Conservation (phyloP, 179 eudicot species). For the Vitellaria paradoxa region DNA sequence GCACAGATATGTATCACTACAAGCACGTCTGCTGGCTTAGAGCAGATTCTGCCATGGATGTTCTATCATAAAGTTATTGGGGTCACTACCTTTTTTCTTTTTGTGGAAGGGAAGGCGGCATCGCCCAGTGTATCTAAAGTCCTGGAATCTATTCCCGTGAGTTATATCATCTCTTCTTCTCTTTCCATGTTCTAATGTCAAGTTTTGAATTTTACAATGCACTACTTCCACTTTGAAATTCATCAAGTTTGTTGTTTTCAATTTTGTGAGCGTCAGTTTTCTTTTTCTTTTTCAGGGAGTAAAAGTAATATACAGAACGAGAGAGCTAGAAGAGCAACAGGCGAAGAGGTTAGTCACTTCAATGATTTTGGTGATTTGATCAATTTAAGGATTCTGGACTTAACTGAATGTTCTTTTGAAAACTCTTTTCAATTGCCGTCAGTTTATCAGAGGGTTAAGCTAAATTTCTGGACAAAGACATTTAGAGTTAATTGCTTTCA, state of each 20-base stretch:
- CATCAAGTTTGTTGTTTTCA: not conserved
- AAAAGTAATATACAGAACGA: conserved; percentile 75
- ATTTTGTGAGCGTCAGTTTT: not conserved
- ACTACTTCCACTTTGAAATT: not conserved
- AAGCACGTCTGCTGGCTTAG: conserved; percentile 79
- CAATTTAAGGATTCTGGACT: not conserved
- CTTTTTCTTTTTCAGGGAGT: conserved; percentile 57
- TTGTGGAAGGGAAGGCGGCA: conserved; percentile 94
- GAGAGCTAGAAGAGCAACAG: conserved; percentile 74
- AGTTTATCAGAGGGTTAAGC: too few relatives aligned
- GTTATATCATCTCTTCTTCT: conserved; percentile 18
- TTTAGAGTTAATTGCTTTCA: too few relatives aligned
- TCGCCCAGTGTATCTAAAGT: conserved; percentile 70
- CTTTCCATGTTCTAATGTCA: not conserved
- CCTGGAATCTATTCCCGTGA: conserved; percentile 82
- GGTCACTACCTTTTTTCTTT: conserved; percentile 71
- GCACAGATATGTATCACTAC: conserved; percentile 77
- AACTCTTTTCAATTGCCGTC: too few relatives aligned
- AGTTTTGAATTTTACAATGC: not conserved
- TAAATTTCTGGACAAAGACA: too few relatives aligned
- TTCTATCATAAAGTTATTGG: conserved; percentile 90
- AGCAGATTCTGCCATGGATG: conserved; percentile 95
- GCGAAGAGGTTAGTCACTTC: conserved; percentile 62
- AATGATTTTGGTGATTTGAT: conserved; percentile 2
- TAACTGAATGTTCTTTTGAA: too few relatives aligned